Conservation (phyloP, 768 basidiomycete species). For the Steccherinum ochraceum region DNA sequence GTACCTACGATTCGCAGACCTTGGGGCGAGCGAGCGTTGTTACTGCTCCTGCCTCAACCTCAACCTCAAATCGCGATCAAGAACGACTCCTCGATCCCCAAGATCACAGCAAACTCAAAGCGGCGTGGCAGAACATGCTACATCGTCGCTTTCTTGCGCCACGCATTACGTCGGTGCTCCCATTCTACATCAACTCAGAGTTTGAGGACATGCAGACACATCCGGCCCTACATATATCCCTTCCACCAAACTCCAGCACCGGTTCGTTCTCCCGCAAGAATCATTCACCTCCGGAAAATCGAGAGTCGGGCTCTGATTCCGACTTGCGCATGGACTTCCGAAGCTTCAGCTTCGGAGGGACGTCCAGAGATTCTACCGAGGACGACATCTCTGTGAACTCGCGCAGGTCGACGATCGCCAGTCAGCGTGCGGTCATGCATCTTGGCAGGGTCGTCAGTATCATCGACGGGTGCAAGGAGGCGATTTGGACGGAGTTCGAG, state of each 20-base stretch:
- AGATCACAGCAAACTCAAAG: constrained; percentile 56
- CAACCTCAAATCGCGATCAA: too few species aligned
- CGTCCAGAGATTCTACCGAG: background rate
- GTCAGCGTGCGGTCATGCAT: constrained; percentile 56
- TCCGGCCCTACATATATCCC: constrained; percentile 41
- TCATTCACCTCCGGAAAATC: background rate
- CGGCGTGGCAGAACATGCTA: constrained; percentile 67
- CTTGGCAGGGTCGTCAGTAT: constrained; percentile 52
- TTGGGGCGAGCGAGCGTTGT: too few species aligned
- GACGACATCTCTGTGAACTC: background rate
- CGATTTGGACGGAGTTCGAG: constrained; percentile 64
- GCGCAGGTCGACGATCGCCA: constrained; percentile 15
- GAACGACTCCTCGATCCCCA: constrained; percentile 37
- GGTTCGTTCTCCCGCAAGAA: background rate
- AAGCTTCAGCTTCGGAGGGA: background rate
- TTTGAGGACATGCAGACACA: constrained; percentile 49
- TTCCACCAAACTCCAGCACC: constrained; percentile 44
- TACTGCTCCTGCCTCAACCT: too few species aligned
- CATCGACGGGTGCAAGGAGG: constrained; percentile 60
- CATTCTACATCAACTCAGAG: constrained; percentile 56
- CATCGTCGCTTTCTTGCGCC: constrained; percentile 47
- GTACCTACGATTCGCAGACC: too few species aligned
- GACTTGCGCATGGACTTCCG: background rate
- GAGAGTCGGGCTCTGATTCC: background rate
- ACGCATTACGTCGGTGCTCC: constrained; percentile 51